Evolutionary conservation across 1,139 yeast species (phyloP).

Genomic region (Kodamaea ohmeri): DNA sequence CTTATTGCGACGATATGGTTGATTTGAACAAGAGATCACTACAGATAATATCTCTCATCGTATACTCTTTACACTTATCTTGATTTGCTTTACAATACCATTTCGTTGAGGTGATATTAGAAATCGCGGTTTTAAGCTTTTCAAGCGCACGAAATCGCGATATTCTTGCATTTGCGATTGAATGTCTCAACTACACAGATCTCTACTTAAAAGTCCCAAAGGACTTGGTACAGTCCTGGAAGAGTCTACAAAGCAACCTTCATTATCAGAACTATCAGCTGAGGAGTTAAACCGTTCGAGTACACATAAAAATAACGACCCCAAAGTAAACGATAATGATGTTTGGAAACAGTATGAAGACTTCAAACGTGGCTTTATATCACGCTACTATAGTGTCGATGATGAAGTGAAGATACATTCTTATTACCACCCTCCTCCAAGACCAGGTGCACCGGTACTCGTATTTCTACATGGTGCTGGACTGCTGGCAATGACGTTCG

Average conservation of each 20-base stretch:
- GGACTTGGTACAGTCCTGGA: slow-evolving; percentile 8
- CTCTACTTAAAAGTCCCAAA: slow-evolving; percentile 35
- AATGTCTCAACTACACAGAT: slow-evolving; percentile 17
- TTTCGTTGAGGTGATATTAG: no score
- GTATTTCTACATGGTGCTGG: slow-evolving; percentile 95
- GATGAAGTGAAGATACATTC: slow-evolving; percentile 39
- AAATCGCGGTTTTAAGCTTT: no score
- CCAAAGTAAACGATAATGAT: not conserved
- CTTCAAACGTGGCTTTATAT: slow-evolving; percentile 7
- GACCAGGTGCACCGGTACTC: slow-evolving; percentile 49
- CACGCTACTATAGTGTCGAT: not conserved
- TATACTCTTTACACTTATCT: no score
- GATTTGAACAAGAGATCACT: no score
- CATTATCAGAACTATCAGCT: slow-evolving; percentile 6
- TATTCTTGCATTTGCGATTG: no score
- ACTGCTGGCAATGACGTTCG: slow-evolving; percentile 79
- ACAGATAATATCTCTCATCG: no score
- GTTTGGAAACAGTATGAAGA: slow-evolving; percentile 8
- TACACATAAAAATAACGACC: not conserved
- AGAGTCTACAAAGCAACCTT: slow-evolving; percentile 3
- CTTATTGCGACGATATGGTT: no score
- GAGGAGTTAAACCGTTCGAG: slow-evolving; percentile 6
- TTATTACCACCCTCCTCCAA: slow-evolving; percentile 56
- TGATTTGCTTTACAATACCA: no score
- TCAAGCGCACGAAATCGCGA: no score